Evolutionary conservation across 148 eudicot species (phyloP).

Genomic region (Bassia scoparia): DNA sequence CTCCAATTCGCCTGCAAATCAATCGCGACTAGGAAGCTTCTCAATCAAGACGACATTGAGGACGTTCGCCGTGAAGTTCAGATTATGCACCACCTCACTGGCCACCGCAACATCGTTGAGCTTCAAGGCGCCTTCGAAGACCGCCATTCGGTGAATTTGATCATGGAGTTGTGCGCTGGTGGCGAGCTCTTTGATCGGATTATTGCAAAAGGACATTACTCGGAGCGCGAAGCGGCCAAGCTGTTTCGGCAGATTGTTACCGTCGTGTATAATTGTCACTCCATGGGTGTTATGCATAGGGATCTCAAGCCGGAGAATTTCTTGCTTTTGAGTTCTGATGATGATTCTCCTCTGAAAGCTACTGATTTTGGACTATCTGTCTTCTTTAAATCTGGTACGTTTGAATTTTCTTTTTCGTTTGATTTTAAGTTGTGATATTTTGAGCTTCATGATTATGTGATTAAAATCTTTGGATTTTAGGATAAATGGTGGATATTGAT

Average conservation of each 20-base stretch:
- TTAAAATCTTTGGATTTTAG: not conserved
- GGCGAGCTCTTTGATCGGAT: conserved; percentile 95
- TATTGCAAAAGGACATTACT: conserved; percentile 81
- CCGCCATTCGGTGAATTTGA: conserved; percentile 69
- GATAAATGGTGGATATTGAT: not conserved
- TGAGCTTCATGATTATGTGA: not conserved
- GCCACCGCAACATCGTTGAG: conserved; percentile 83
- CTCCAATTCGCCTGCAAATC: conserved; percentile 76
- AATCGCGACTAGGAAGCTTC: conserved; percentile 74
- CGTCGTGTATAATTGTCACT: conserved; percentile 78
- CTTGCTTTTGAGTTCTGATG: conserved; percentile 54
- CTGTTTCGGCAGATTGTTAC: conserved; percentile 79
- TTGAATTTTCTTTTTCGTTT: not conserved
- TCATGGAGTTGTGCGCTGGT: conserved; percentile 93
- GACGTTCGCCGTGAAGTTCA: conserved; percentile 92
- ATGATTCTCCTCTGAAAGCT: conserved; percentile 84
- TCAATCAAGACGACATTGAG: conserved; percentile 65
- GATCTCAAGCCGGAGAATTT: conserved; percentile 97
- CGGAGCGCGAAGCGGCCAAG: conserved; percentile 81
- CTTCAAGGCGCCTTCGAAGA: conserved; percentile 78
- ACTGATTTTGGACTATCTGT: conserved; percentile 92
- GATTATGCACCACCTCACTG: conserved; percentile 95
- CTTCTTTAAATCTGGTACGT: conserved; percentile 72
- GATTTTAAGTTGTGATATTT: not conserved
- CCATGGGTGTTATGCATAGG: conserved; percentile 96